Evolutionary conservation across 1,284 basidiomycete species (phyloP).

Genomic region (Cryptococcus sp.): DNA sequence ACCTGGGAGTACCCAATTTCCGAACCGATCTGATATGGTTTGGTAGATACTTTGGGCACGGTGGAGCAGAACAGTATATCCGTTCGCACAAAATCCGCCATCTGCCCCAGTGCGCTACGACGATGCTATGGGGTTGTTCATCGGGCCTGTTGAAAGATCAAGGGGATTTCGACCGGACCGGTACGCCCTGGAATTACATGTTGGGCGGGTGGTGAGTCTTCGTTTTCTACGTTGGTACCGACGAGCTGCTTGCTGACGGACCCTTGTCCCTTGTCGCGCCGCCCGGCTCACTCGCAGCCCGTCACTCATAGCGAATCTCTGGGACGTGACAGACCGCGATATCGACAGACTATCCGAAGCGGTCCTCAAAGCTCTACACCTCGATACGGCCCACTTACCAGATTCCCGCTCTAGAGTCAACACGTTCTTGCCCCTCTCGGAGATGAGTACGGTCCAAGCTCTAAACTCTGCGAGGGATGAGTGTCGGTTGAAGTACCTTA

Average conservation of each 20-base stretch:
- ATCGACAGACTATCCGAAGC: constrained; percentile 88
- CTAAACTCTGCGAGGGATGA: constrained; percentile 73
- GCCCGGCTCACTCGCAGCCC: constrained; percentile 61
- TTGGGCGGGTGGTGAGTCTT: constrained; percentile 82
- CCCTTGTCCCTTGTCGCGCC: neutral
- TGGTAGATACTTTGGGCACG: constrained; percentile 90
- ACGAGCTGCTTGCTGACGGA: neutral
- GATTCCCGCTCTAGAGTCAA: constrained; percentile 11
- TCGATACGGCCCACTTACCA: constrained; percentile 54
- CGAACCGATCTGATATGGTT: constrained; percentile 9
- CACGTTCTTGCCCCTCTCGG: constrained; percentile 26
- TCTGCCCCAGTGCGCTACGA: constrained; percentile 78
- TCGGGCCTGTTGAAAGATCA: constrained; percentile 83
- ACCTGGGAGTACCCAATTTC: too few species aligned
- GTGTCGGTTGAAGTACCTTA: constrained; percentile 90
- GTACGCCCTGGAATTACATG: constrained; percentile 93
- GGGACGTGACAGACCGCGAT: constrained; percentile 98
- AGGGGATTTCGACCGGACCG: constrained; percentile 88
- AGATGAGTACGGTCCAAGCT: constrained; percentile 69
- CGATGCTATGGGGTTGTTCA: constrained; percentile 99
- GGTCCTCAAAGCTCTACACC: constrained; percentile 73
- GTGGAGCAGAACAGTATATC: constrained; percentile 92
- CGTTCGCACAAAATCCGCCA: constrained; percentile 80
- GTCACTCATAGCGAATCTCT: constrained; percentile 88
- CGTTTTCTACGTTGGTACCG: constrained; percentile 8